These are phyloP conservation scores for Geotrichum histeridarum DNA, from an alignment of 1,139 yeast species.

Conservation along the genomic window DNA sequence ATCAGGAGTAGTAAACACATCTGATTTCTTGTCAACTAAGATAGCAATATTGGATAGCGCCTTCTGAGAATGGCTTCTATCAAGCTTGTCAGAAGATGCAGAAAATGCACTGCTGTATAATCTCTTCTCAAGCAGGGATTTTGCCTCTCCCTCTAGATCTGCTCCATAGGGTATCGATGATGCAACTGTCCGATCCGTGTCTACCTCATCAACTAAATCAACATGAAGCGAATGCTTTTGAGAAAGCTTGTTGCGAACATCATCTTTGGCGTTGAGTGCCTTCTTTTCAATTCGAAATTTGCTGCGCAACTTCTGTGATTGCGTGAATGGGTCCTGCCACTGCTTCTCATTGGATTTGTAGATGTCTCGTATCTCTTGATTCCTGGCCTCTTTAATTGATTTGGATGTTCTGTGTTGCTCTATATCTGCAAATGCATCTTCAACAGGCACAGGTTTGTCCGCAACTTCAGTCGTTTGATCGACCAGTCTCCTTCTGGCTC, in stretches of 20 bases:
- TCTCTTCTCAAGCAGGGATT: background rate
- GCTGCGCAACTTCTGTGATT: slow-evolving; percentile 26
- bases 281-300: slow-evolving; percentile 23
- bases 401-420: slow-evolving; percentile 22
- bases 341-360: slow-evolving; percentile 21
- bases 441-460: background rate
- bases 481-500: slow-evolving; percentile 24
- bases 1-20: background rate
- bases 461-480: background rate
- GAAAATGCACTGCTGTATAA: slow-evolving; percentile 5
- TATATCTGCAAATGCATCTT: slow-evolving; percentile 24
- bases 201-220: slow-evolving; percentile 19
- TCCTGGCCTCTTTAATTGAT: slow-evolving; percentile 14
- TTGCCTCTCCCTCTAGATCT: background rate
- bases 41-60: slow-evolving; percentile 1
- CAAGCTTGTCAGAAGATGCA: background rate
- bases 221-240: slow-evolving; percentile 22
- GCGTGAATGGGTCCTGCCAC: slow-evolving; percentile 26
- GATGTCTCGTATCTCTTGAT: slow-evolving; percentile 18
- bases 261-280: slow-evolving; percentile 15
- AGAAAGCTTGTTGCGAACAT: slow-evolving; percentile 20
- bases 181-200: slow-evolving; percentile 17
- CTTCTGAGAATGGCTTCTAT: background rate
- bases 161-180: slow-evolving; percentile 1
- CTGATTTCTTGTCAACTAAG: slow-evolving; percentile 3